Percentiles rank a stretch among this genome's conserved stretches.
Conservation (phyloP, 1,284 basidiomycete genomes). For the Agroathelia rolfsii region DNA sequence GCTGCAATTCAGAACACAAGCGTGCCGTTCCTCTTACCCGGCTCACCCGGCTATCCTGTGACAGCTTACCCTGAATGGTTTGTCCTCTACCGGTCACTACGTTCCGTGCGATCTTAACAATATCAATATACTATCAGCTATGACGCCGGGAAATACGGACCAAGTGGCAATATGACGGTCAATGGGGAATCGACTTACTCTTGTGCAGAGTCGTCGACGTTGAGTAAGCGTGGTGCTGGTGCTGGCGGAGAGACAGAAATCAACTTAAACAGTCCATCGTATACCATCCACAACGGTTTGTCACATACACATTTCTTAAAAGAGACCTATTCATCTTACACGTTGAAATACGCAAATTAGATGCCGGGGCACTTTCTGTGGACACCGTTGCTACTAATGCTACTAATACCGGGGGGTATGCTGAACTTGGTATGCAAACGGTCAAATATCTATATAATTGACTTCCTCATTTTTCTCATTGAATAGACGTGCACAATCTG, state of each 20-base stretch:
- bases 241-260: slow-evolving; percentile 9
- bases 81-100: slow-evolving; percentile 4
- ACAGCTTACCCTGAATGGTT: slow-evolving; percentile 13
- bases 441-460: too few relatives aligned
- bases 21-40: slow-evolving; percentile 39
- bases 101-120: too few relatives aligned
- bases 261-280: slow-evolving; percentile 20
- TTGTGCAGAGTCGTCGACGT: slow-evolving; percentile 5
- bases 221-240: slow-evolving; percentile 12
- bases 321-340: background rate
- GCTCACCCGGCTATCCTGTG: slow-evolving; percentile 33
- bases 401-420: slow-evolving; percentile 27
- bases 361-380: slow-evolving; percentile 16
- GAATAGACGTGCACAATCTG: slow-evolving; percentile 32
- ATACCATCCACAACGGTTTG: slow-evolving; percentile 24
- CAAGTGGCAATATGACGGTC: slow-evolving; percentile 25
- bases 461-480: too few relatives aligned
- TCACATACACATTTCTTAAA: background rate
- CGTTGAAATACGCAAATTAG: slow-evolving; percentile 12
- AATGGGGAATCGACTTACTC: slow-evolving; percentile 21
- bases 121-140: too few relatives aligned
- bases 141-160: slow-evolving; percentile 22
- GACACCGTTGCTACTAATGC: slow-evolving; percentile 28
- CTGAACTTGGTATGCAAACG: too few relatives aligned
- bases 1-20: too few relatives aligned